Conservation (phyloP, 305 asterid genomes). For the Striga hermonthica region DNA sequence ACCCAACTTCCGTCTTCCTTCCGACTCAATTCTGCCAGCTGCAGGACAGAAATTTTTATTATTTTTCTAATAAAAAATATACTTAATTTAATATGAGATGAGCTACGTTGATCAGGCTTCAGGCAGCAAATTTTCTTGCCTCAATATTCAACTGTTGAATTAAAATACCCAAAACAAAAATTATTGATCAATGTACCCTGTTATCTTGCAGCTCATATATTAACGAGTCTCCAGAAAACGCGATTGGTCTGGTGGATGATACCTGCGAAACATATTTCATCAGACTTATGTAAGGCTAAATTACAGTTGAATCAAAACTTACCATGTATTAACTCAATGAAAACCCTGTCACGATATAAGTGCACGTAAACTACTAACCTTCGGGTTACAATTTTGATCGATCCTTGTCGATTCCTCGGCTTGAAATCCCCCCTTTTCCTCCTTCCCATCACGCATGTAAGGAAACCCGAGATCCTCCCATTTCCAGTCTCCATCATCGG, state of each 20-base stretch:
- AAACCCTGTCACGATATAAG: not conserved
- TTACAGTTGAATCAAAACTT: not conserved
- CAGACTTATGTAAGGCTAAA: not conserved
- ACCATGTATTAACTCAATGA: not conserved
- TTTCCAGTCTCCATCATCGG: slow-evolving; percentile 63
- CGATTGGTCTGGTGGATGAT: slow-evolving; percentile 60
- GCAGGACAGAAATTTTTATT: slow-evolving; percentile 22
- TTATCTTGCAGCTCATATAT: slow-evolving; percentile 82
- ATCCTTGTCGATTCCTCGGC: slow-evolving; percentile 24
- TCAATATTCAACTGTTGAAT: not conserved
- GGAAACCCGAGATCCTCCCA: slow-evolving; percentile 77
- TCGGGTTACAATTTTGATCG: slow-evolving; percentile 52
- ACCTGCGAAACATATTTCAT: slow-evolving; percentile 45
- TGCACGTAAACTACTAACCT: slow-evolving; percentile 37
- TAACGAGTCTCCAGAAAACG: slow-evolving; percentile 59
- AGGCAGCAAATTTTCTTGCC: not conserved
- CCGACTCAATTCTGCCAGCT: slow-evolving; percentile 74
- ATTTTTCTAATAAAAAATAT: not conserved
- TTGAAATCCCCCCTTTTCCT: slow-evolving; percentile 27
- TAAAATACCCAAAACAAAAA: not conserved
- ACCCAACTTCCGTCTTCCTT: slow-evolving; percentile 47
- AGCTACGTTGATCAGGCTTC: no score
- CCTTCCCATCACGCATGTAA: slow-evolving; percentile 7
- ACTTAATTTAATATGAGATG: not conserved
- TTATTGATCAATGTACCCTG: slow-evolving; percentile 51